These are phyloP conservation scores for Arachis stenosperma DNA, from an alignment of 306 rosid species.

Conservation along the genomic window DNA sequence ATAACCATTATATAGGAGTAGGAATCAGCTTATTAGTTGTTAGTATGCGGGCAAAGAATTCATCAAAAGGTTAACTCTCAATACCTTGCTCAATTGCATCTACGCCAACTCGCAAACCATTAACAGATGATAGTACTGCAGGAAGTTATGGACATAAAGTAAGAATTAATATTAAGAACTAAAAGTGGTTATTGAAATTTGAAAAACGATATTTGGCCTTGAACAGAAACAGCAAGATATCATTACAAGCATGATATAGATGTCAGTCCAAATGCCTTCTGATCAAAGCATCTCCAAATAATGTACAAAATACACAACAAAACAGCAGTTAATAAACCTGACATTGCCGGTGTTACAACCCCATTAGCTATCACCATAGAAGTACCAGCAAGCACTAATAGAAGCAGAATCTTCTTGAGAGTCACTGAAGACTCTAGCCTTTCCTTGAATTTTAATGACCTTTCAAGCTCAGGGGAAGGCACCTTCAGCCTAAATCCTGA, in stretches of 20 bases:
- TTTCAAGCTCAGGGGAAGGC: constrained; percentile 95
- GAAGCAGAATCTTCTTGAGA: constrained; percentile 79
- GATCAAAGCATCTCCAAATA: constrained; percentile 33
- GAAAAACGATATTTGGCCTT: constrained; percentile 32
- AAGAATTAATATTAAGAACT: constrained; percentile 38
- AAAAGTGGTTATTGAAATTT: constrained; percentile 26
- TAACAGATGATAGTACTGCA: constrained; percentile 89
- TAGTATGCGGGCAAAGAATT: constrained; percentile 1
- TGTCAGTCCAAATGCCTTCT: constrained; percentile 25
- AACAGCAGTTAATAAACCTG: constrained; percentile 57
- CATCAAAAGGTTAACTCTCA: constrained; percentile 26
- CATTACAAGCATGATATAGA: constrained; percentile 22
- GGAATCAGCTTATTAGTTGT: not conserved
- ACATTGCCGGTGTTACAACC: constrained; percentile 96
- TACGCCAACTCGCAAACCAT: constrained; percentile 82
- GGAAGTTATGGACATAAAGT: constrained; percentile 31
- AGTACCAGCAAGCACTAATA: constrained; percentile 96
- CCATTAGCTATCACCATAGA: constrained; percentile 99
- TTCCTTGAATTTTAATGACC: constrained; percentile 94
- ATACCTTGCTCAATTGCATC: constrained; percentile 76
- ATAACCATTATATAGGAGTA: not conserved
- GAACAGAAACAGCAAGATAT: constrained; percentile 34
- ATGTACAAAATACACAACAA: constrained; percentile 15
- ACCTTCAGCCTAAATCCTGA: constrained; percentile 97
- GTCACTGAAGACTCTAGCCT: constrained; percentile 83